These are phyloP conservation scores for Leccinum broughii DNA, from an alignment of 768 basidiomycete species.

Conservation along the genomic window DNA sequence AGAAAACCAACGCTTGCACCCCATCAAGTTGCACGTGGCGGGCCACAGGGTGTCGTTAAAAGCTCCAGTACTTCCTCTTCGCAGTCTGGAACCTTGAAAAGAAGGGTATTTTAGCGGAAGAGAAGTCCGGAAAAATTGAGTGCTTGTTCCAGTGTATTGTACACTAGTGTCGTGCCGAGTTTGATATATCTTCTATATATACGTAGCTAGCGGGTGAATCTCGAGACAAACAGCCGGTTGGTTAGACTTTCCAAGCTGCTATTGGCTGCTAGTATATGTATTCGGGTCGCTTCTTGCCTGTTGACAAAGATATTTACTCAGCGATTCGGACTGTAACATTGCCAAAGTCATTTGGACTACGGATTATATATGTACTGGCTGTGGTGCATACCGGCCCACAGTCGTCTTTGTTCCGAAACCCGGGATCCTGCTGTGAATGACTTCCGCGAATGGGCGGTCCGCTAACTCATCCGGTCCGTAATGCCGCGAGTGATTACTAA, in stretches of 20 bases:
- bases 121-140: slow-evolving; percentile 1
- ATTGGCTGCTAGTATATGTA: background rate
- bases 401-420: background rate
- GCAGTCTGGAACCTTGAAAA: slow-evolving; percentile 26
- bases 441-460: background rate
- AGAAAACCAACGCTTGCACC: slow-evolving; percentile 12
- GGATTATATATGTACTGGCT: background rate
- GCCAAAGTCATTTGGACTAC: background rate
- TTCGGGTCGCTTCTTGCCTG: background rate
- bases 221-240: background rate
- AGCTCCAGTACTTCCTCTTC: slow-evolving; percentile 29
- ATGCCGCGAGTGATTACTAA: background rate
- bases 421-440: background rate
- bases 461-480: background rate
- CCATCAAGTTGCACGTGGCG: slow-evolving; percentile 14
- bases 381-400: background rate
- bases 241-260: background rate
- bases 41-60: slow-evolving; percentile 16
- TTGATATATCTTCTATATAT: slow-evolving; percentile 4
- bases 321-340: background rate
- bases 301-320: background rate
- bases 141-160: slow-evolving; percentile 18
- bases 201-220: background rate
- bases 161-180: slow-evolving; percentile 21
- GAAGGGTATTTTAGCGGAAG: slow-evolving; percentile 17